phyloP scores from a whole-genome alignment of 2,329 filamentous ascomycete genomes.

The Stylonectria norvegica region DNA sequence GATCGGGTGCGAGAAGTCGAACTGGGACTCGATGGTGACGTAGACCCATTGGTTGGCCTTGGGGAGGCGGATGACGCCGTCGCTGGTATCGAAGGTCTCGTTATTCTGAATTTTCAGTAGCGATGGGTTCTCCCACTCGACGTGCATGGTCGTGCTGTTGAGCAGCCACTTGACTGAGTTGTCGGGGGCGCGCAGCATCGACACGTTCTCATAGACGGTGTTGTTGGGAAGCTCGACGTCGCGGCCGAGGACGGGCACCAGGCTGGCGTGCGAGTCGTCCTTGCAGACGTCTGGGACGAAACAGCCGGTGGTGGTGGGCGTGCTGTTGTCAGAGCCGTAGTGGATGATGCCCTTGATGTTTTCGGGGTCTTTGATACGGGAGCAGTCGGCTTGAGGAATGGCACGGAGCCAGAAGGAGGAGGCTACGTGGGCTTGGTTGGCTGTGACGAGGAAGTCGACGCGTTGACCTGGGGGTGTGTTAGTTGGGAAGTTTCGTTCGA shows the following conservation, averaged over 20 bases:
- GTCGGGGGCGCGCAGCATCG: constrained; percentile 11
- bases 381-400: constrained; percentile 41
- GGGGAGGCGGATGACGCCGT: constrained; percentile 29
- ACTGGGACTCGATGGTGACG: constrained; percentile 26
- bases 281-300: constrained; percentile 26
- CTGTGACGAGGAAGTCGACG: constrained; percentile 45
- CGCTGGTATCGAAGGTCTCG: constrained; percentile 18
- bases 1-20: constrained; percentile 32
- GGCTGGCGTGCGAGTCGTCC: constrained; percentile 32
- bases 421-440: constrained; percentile 30
- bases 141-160: constrained; percentile 31
- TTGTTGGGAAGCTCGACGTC: constrained; percentile 30
- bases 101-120: constrained; percentile 22
- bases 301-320: constrained; percentile 10
- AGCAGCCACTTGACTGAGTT: constrained; percentile 42
- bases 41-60: constrained; percentile 29
- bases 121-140: constrained; percentile 32
- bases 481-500: constrained; percentile 28
- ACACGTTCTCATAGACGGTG: constrained; percentile 28
- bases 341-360: constrained; percentile 50
- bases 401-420: constrained; percentile 49
- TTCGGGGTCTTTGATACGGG: constrained; percentile 35
- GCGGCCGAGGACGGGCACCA: constrained; percentile 34
- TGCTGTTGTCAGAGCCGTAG: constrained; percentile 31
- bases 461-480: constrained; percentile 44